phyloP scores from a whole-genome alignment of 306 rosid genomes.

The Canavalia ensiformis region DNA sequence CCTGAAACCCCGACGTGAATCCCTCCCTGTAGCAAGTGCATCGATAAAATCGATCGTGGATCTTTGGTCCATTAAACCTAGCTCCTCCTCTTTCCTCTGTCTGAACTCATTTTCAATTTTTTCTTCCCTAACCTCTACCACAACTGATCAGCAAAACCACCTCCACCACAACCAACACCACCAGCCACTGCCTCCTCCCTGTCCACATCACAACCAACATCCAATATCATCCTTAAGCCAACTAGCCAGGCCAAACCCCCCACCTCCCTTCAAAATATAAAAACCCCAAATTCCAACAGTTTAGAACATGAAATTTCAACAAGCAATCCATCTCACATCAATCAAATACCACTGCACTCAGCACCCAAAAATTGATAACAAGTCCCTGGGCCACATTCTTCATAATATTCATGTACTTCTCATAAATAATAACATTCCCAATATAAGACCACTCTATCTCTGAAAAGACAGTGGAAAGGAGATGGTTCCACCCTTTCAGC shows the following conservation, averaged over 20 bases:
- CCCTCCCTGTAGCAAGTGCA: slow-evolving; percentile 98
- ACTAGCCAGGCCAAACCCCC: slow-evolving; percentile 71
- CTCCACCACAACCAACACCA: slow-evolving; percentile 74
- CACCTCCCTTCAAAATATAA: slow-evolving; percentile 75
- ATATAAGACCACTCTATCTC: slow-evolving; percentile 48
- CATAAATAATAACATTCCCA: slow-evolving; percentile 47
- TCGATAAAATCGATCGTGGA: slow-evolving; percentile 96
- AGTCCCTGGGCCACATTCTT: slow-evolving; percentile 62
- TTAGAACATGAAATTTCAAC: slow-evolving; percentile 66
- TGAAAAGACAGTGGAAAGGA: slow-evolving; percentile 24
- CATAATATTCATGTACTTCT: slow-evolving; percentile 53
- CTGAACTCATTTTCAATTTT: slow-evolving; percentile 83
- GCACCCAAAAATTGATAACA: slow-evolving; percentile 58
- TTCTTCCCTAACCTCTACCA: slow-evolving; percentile 67
- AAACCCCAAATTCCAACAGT: slow-evolving; percentile 73
- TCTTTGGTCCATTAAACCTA: too few species aligned
- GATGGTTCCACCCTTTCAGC: slow-evolving; percentile 44
- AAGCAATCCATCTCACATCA: slow-evolving; percentile 72
- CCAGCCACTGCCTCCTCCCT: slow-evolving; percentile 86
- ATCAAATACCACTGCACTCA: slow-evolving; percentile 59
- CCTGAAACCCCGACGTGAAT: slow-evolving; percentile 98
- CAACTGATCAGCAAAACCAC: slow-evolving; percentile 73
- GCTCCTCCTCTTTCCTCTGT: too few species aligned
- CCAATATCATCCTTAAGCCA: slow-evolving; percentile 83
- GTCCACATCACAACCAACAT: slow-evolving; percentile 98